Evolutionary conservation across 345 rosid genomes (phyloP).

Genomic region (Eucalyptus cladocalyx): DNA sequence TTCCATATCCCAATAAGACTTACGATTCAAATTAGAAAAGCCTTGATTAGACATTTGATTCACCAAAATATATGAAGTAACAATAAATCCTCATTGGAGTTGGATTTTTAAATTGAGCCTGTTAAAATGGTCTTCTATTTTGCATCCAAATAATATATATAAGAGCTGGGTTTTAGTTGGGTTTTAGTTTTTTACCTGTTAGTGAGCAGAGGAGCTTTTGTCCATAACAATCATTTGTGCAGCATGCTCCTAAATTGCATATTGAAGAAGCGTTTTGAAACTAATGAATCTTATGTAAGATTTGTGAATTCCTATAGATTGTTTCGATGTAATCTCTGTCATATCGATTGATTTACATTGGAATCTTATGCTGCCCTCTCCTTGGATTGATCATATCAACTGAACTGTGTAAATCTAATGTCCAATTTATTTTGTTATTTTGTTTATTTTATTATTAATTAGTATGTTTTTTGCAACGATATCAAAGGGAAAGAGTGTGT

Average conservation of each 20-base stretch:
- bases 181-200: no score
- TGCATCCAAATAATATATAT: no score
- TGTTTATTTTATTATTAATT: background rate
- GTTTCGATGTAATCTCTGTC: accelerated
- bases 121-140: no score
- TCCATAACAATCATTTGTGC: background rate
- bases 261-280: background rate
- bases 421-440: background rate
- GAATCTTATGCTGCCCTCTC: background rate
- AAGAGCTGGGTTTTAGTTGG: no score
- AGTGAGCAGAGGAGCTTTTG: no score
- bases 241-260: background rate
- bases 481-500: background rate
- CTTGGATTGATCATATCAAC: background rate
- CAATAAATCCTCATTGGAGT: no score
- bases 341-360: background rate
- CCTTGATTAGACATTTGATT: no score
- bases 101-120: no score
- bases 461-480: accelerated
- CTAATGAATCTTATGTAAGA: background rate
- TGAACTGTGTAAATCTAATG: accelerated
- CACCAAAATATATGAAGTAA: no score
- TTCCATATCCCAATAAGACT: no score
- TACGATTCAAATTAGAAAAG: no score
- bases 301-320: background rate